These are phyloP conservation scores for Ogataea methylovora DNA, from an alignment of 805 yeast genomes.

Conservation along the genomic window DNA sequence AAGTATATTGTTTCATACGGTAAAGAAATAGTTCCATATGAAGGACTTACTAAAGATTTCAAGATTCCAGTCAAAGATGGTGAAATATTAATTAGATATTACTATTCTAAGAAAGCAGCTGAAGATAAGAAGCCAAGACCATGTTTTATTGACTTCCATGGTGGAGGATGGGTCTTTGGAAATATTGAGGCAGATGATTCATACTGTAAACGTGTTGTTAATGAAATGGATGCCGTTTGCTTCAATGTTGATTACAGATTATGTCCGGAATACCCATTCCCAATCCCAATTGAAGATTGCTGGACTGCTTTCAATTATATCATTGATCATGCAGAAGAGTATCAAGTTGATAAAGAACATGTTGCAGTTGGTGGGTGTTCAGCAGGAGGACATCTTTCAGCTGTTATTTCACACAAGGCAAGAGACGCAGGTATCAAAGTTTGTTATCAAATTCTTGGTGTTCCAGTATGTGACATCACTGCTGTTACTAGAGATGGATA, in stretches of 20 bases:
- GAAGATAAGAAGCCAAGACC: too few relatives aligned
- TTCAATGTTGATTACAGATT: constrained; percentile 38
- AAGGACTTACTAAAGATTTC: too few relatives aligned
- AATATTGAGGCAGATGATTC: constrained; percentile 24
- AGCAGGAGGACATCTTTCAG: constrained; percentile 36
- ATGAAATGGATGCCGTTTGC: constrained; percentile 17
- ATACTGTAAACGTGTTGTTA: constrained; percentile 19
- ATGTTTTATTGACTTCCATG: constrained; percentile 27
- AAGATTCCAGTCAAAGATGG: too few relatives aligned
- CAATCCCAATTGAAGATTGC: constrained; percentile 40
- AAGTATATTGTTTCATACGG: too few relatives aligned
- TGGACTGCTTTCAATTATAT: constrained; percentile 28
- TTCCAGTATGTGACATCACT: constrained; percentile 25
- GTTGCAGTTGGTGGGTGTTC: constrained; percentile 39
- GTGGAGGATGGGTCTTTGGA: constrained; percentile 29
- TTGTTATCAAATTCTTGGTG: constrained; percentile 9
- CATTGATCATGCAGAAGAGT: constrained; percentile 15
- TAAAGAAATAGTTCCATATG: too few relatives aligned
- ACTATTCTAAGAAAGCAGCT: too few relatives aligned
- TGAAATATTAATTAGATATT: too few relatives aligned
- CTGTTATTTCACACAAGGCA: constrained; percentile 4
- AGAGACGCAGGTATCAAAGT: not conserved
- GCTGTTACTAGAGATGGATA: too few relatives aligned
- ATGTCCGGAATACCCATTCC: constrained; percentile 43
- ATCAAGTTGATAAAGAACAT: constrained; percentile 24